A percentile compares a stretch with the other conserved stretches of the same genome.
Evolutionary conservation across 768 basidiomycete genomes (phyloP).

Genomic region (Naganishia randhawae): DNA sequence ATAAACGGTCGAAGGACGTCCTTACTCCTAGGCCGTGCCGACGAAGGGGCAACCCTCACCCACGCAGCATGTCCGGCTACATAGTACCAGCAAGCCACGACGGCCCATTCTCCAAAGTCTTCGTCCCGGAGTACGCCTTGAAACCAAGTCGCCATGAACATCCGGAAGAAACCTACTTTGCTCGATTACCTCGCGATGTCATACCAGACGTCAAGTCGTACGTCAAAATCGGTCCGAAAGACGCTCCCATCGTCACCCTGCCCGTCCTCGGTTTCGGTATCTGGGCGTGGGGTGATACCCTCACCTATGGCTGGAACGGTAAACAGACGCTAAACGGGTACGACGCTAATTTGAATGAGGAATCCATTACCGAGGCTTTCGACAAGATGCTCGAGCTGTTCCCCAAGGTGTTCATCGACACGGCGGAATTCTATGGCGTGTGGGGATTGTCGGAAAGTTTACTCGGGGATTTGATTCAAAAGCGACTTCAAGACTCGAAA

Average conservation of each 20-base stretch:
- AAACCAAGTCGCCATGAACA: neutral
- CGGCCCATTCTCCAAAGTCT: neutral
- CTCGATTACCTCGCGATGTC: neutral
- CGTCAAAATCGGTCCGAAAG: neutral
- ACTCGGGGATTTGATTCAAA: slow-evolving; percentile 3
- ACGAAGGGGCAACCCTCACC: too few relatives aligned
- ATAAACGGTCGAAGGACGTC: neutral
- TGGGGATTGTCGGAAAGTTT: slow-evolving; percentile 1
- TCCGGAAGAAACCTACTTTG: neutral
- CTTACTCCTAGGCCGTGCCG: neutral
- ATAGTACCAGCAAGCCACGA: neutral
- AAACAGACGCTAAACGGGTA: slow-evolving; percentile 13
- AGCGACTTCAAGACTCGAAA: neutral
- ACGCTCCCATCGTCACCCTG: neutral
- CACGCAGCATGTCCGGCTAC: slow-evolving; percentile 1
- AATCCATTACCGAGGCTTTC: slow-evolving; percentile 1
- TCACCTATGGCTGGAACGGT: slow-evolving; percentile 14
- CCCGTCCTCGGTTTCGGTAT: slow-evolving; percentile 9
- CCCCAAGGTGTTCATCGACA: slow-evolving; percentile 7
- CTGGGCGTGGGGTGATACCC: slow-evolving; percentile 18
- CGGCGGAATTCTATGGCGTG: slow-evolving; percentile 6
- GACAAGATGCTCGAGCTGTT: slow-evolving; percentile 16
- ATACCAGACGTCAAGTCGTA: neutral
- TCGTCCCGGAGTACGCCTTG: neutral
- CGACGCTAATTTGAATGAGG: slow-evolving; percentile 10